Evolutionary conservation across 441 rosid species (phyloP).

Genomic region (Corymbia calophylla): DNA sequence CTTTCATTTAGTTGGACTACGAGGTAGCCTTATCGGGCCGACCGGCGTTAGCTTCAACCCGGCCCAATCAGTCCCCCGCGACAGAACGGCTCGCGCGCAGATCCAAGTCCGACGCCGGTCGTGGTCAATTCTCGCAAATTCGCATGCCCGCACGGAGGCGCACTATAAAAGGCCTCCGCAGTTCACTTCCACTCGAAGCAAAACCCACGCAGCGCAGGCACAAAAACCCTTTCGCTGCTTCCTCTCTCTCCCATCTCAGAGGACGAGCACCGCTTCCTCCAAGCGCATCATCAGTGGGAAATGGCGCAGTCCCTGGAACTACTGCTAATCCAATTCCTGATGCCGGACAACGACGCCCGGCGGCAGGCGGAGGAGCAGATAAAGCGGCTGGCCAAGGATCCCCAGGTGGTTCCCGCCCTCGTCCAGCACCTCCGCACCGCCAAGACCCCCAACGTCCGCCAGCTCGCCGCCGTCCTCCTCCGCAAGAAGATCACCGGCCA

Average conservation of each 20-base stretch:
- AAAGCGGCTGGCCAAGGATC: slow-evolving; percentile 91
- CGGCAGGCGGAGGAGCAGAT: slow-evolving; percentile 99
- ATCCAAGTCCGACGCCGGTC: background rate
- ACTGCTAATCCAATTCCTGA: slow-evolving; percentile 87
- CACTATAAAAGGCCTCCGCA: background rate
- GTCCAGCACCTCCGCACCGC: slow-evolving; percentile 98
- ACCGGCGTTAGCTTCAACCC: background rate
- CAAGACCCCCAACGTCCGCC: slow-evolving; percentile 97
- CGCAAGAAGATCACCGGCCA: slow-evolving; percentile 99
- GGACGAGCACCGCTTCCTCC: background rate
- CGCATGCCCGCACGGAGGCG: background rate
- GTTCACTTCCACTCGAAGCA: background rate
- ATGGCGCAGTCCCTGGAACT: slow-evolving; percentile 98
- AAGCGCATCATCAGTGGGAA: background rate
- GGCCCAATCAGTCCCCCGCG: background rate
- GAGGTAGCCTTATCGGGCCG: background rate
- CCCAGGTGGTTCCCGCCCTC: slow-evolving; percentile 96
- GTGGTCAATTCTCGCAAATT: background rate
- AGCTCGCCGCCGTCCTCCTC: slow-evolving; percentile 98
- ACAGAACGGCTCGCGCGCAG: background rate
- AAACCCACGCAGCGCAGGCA: background rate
- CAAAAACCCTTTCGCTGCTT: background rate
- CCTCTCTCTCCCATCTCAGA: background rate
- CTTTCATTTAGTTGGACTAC: background rate
- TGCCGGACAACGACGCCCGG: slow-evolving; percentile 99